Evolutionary conservation across 2,329 filamentous ascomycete species (phyloP), one percentile per base, ranked within the genome.

Genomic region (Pezicula neosporulosa): DNA sequence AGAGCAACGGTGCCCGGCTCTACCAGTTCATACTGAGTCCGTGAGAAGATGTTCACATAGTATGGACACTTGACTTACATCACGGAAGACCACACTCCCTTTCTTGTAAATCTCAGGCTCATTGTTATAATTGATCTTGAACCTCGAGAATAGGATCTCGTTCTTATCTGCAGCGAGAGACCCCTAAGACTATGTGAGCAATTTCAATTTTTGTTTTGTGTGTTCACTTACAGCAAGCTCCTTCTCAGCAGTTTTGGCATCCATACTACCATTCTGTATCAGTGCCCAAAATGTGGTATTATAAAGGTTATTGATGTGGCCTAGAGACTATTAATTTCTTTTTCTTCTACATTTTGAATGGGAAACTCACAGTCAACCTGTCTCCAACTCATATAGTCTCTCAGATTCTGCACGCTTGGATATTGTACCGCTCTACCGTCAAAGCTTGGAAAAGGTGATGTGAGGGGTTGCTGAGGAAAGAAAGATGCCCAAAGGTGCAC

Each of bases 221-320:
- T 4, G 37, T 21, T 10, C 15, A 62, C 75, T 59, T 67, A 89
- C 88, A 61, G 89, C 85, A 42, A 99, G 78, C 53, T 82, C 81
- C 63, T 87, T 81, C 67, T 97, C 93, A 0, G 94, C 94, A 52
- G 90, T 87, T 47, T 85, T 86, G 28, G 83, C 81, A 48, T 81
- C 85, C 74, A 94, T 80, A 0, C 86, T 88, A 2, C 89, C 92
- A 44, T 83, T 75, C 57, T 90, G 83, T 19, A 97, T 87, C 62
- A 99, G 75, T 1, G 86, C 77, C 94, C 94, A 99, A 68, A 97
- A 97, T 0, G 90, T 90, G 0, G 94, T 99, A 68, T 99, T 99
- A 71, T 97, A 99, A 4, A 99, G 80, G 64, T 99, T 99, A 70
- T 99, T 99, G 62, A 99, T 96, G 67, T 99, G 94, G 59, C 89